Evolutionary conservation across 2,329 filamentous ascomycete species (phyloP).

Genomic region (Uncinocarpus reesii): DNA sequence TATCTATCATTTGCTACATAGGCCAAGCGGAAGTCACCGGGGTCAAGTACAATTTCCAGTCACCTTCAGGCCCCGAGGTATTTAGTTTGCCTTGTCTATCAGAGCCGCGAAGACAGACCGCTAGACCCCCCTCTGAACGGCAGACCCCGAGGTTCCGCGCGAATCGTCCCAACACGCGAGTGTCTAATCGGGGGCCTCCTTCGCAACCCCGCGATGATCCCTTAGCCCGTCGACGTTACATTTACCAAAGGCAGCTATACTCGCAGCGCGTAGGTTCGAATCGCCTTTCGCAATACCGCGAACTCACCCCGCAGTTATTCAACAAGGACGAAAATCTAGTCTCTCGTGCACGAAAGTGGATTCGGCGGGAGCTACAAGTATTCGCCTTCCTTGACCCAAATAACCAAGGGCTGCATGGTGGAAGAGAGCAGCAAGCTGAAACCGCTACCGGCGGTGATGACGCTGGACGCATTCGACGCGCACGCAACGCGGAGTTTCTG

Average conservation of each 20-base stretch:
- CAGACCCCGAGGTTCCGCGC: background rate
- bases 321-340: conserved; percentile 55
- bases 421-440: conserved; percentile 19
- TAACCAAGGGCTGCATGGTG: conserved; percentile 19
- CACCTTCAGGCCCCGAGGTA: conserved; percentile 45
- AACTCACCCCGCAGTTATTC: conserved; percentile 60
- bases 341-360: conserved; percentile 67
- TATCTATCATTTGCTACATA: conserved; percentile 22
- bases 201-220: background rate
- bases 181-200: conserved; percentile 11
- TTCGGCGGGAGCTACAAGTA: conserved; percentile 72
- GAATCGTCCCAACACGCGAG: background rate
- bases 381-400: conserved; percentile 51
- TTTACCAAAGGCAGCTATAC: conserved; percentile 64
- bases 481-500: conserved; percentile 69
- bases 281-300: conserved; percentile 61
- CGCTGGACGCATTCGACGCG: conserved; percentile 33
- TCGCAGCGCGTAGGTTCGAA: conserved; percentile 78
- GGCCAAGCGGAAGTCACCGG: conserved; percentile 45
- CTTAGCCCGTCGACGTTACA: conserved; percentile 45
- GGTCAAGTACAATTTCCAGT: conserved; percentile 56
- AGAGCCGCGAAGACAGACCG: background rate
- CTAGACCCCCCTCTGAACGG: background rate
- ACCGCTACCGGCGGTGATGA: conserved; percentile 16
- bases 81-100: conserved; percentile 42